Percentiles rank a stretch among this genome's conserved stretches.
Evolutionary conservation across 352 stramenopile species (phyloP).

Genomic region (Phytophthora brassicae): DNA sequence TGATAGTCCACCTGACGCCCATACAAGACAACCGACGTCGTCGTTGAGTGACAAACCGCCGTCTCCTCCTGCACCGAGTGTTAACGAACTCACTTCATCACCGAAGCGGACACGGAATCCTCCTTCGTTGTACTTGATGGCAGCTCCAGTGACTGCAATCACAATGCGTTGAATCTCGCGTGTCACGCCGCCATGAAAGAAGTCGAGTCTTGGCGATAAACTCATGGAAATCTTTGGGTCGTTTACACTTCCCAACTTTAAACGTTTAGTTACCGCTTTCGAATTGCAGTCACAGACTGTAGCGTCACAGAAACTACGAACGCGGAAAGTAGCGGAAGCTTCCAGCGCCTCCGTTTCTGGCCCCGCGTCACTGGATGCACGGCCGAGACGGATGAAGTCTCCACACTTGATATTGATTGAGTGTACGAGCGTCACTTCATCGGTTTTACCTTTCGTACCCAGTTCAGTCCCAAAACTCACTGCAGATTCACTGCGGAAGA

Average conservation of each 20-base stretch:
- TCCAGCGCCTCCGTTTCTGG: slow-evolving; percentile 16
- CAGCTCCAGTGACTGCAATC: slow-evolving; percentile 34
- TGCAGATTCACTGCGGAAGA: slow-evolving; percentile 61
- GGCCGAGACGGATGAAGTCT: slow-evolving; percentile 67
- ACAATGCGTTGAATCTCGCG: slow-evolving; percentile 72
- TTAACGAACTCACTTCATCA: slow-evolving; percentile 84
- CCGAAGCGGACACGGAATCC: slow-evolving; percentile 92
- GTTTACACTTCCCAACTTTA: slow-evolving; percentile 50
- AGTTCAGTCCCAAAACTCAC: slow-evolving; percentile 49
- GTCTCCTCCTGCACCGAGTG: slow-evolving; percentile 67
- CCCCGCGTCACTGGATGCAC: slow-evolving; percentile 28
- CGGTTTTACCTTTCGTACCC: slow-evolving; percentile 31
- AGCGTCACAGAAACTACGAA: slow-evolving; percentile 58
- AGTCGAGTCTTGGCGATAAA: slow-evolving; percentile 35
- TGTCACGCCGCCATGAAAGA: slow-evolving; percentile 47
- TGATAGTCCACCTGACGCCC: slow-evolving; percentile 57
- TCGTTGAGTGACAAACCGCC: slow-evolving; percentile 69
- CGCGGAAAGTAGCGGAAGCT: slow-evolving; percentile 49
- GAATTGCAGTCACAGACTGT: slow-evolving; percentile 46
- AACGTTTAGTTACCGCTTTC: slow-evolving; percentile 17
- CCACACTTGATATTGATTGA: slow-evolving; percentile 55
- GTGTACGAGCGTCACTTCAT: slow-evolving; percentile 32
- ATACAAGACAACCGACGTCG: slow-evolving; percentile 77
- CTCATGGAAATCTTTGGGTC: slow-evolving; percentile 47
- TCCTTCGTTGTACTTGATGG: slow-evolving; percentile 51